Evolutionary conservation across 768 basidiomycete genomes (phyloP), one percentile per base, ranked within the genome.

Genomic region (Tylopilus plumbeoviolaceoides): DNA sequence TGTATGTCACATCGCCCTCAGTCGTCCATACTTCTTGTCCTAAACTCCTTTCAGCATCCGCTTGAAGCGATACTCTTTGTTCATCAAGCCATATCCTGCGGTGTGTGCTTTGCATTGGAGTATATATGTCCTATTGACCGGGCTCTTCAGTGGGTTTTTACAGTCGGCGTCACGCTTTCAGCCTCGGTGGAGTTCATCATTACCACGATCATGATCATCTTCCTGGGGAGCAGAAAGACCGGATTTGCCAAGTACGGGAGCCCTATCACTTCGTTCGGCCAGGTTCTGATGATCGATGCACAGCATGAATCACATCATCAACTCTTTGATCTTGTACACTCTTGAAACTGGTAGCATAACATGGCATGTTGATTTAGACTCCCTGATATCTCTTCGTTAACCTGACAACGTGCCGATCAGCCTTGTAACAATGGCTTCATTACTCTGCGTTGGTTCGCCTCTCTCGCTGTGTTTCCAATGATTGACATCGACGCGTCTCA

Each of bases 311-410:
- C 70, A 73, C 35, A 60, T 81, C 23, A 69, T 82, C 38, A 80
- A 82, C 53, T 64, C 69, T 0, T 59, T 81, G 55, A 77, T 81
- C 49, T 54, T 78, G 2, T 81, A 82, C 50, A 75, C 79, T 0
- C 70, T 82, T 31, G 81, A 82, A 56, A 79, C 75, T 17, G 81
- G 80, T 35, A 62, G 74, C 2, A 39, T 81, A 17, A 81, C 81
- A 21, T 75, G 73, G 75, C 73, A 51, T 3, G 58, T 58, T 20
- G 5, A 17, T 28, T 23, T 2, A 1, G 18, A 35, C 20, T 3
- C 17, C 11, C 6, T 1, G 5, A 23, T 2, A 23, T 23, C 17
- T 20, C 7, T 28, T 48, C 9, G 10, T 44, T 3, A 5, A 0
- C 21, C 47, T 66, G 14, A 59, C 15, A 3, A 27, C 7, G 33